These are phyloP conservation scores for Elongisporangium senticosum DNA, from an alignment of 352 stramenopile species.

Conservation along the genomic window DNA sequence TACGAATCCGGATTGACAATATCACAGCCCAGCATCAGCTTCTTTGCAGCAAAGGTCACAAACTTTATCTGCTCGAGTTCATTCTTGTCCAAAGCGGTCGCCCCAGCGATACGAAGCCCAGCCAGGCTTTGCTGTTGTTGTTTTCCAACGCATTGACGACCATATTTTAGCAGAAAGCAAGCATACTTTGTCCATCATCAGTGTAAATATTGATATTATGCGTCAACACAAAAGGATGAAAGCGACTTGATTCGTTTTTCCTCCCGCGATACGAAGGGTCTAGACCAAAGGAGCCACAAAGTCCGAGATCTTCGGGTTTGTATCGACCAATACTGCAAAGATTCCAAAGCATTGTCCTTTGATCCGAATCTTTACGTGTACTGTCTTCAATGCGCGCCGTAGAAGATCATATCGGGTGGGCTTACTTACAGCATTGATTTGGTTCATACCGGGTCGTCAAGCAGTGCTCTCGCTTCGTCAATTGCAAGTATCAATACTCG, in stretches of 20 bases:
- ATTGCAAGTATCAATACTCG: slow-evolving; percentile 3
- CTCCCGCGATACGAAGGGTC: not conserved
- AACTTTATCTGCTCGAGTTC: not conserved
- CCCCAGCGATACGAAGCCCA: not conserved
- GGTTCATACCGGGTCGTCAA: not conserved
- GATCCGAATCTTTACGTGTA: not conserved
- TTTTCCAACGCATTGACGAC: not conserved
- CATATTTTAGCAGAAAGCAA: not conserved
- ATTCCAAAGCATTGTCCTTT: not conserved
- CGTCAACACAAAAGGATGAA: slow-evolving; percentile 6
- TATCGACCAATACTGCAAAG: slow-evolving; percentile 5
- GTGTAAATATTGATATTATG: slow-evolving; percentile 4
- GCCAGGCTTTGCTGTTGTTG: no score
- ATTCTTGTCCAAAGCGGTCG: not conserved
- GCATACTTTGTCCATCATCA: not conserved
- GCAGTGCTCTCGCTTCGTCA: slow-evolving; percentile 3
- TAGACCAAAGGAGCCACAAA: not conserved
- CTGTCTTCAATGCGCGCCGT: not conserved
- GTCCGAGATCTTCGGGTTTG: slow-evolving; percentile 1
- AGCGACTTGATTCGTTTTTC: not conserved
- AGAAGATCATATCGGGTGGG: slow-evolving; percentile 2
- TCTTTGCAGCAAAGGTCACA: slow-evolving; percentile 1
- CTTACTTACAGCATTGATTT: not conserved
- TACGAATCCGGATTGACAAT: not conserved
- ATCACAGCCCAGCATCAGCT: slow-evolving; percentile 2